Evolutionary conservation across 192 early-diverging fungal genomes (phyloP), one percentile per base, ranked within the genome.

Genomic region (Coemansia sp.): DNA sequence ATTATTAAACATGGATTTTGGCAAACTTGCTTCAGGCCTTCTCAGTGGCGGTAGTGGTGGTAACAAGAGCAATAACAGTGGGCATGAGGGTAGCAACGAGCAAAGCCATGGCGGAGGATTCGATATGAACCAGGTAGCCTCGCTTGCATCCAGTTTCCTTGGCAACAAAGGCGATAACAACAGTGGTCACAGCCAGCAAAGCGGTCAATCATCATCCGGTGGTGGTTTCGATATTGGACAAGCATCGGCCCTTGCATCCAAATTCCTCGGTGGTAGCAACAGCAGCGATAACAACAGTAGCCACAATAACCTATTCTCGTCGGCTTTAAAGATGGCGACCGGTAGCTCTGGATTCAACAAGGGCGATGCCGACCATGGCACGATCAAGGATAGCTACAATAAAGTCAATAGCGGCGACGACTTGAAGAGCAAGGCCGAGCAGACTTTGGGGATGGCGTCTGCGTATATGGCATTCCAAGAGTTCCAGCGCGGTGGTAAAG

Each of bases 401-500:
- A 48, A 36, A 11, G 68, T 75, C 25, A 63, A 50, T 37, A 44
- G 53, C 19, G 38, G 68, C n/a, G 32, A 58, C 27, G 50, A 72
- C n/a, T n/a, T 77, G 63, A 67, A 50, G 17, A 11, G 19, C 29
- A 63, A 73, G 73, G 76, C 72, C 1, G 75, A 83, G 66, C 64
- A 75, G 57, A 67, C 73, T 0, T 66, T 83, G 75, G 80, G 80
- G 0, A 46, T 83, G 67, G 80, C 80, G 2, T 69, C 80, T 3
- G 80, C 75, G 19, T 83, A 75, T 29, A 77, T 67, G 72, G 80
- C 80, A 10, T 74, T 74, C 63, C 67, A 79, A 38, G 66, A 79
- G 45, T 83, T 75, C 64, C 62, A 75, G n/a, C 48, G n/a, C 37
- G 19, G 31, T 37, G 11, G 45, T 9, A 29, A 34, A 9, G 70